phyloP scores from a whole-genome alignment of 345 rosid species.

The Syzygium jambos region DNA sequence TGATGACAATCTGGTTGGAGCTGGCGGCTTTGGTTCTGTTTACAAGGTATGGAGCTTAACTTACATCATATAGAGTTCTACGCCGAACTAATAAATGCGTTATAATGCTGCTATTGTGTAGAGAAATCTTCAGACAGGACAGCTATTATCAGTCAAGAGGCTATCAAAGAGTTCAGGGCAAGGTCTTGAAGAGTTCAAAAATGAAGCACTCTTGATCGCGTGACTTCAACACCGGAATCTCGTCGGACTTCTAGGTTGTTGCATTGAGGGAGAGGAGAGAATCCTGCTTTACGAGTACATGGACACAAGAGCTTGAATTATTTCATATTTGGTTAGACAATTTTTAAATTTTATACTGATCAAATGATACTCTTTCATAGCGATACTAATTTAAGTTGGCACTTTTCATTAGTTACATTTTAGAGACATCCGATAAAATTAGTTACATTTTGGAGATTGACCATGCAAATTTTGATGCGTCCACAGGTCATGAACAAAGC shows the following conservation, averaged over 20 bases:
- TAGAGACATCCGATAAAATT: too few species aligned
- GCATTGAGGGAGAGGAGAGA: constrained; percentile 26
- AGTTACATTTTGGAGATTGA: too few species aligned
- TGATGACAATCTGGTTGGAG: constrained; percentile 26
- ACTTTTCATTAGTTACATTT: neutral
- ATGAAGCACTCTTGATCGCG: constrained; percentile 28
- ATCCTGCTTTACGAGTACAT: constrained; percentile 28
- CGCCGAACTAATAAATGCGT: neutral
- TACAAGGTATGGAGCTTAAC: constrained; percentile 14
- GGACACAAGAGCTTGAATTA: constrained; percentile 28
- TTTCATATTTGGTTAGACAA: constrained; percentile 35
- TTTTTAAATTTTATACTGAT: neutral
- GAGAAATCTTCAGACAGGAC: constrained; percentile 28
- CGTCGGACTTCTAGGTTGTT: constrained; percentile 36
- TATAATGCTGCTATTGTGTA: constrained; percentile 6
- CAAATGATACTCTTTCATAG: neutral
- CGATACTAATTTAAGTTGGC: neutral
- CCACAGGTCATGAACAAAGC: constrained; percentile 17
- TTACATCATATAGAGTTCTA: neutral
- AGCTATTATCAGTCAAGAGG: constrained; percentile 42
- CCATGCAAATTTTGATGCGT: neutral
- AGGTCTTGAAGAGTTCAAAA: constrained; percentile 29
- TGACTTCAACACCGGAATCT: constrained; percentile 52
- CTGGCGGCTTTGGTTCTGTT: constrained; percentile 36
- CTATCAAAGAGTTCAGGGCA: constrained; percentile 35